Conservation (phyloP, 2,329 filamentous ascomycete species). For the Waltergamsia citrina region DNA sequence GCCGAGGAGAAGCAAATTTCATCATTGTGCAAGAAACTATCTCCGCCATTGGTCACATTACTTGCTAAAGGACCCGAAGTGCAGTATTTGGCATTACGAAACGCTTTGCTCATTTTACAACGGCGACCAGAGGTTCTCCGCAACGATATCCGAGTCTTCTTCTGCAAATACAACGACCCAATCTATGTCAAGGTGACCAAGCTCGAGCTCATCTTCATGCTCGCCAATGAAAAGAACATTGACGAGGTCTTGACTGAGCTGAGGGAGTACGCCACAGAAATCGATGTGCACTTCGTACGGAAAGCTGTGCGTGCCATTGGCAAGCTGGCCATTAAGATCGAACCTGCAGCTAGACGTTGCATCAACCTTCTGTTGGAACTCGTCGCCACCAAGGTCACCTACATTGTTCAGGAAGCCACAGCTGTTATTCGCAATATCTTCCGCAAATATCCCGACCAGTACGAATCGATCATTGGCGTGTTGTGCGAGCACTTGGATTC, state of each 20-base stretch:
- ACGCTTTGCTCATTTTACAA: conserved; percentile 89
- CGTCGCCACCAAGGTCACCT: conserved; percentile 95
- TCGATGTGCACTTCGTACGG: conserved; percentile 96
- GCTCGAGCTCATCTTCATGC: conserved; percentile 97
- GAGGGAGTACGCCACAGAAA: conserved; percentile 94
- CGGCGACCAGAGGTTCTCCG: conserved; percentile 84
- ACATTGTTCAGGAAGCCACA: conserved; percentile 97
- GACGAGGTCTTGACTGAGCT: conserved; percentile 89
- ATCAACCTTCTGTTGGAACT: conserved; percentile 89
- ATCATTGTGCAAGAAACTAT: conserved; percentile 82
- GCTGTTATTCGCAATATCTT: conserved; percentile 99
- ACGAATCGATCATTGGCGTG: conserved; percentile 93
- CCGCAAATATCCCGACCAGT: conserved; percentile 97
- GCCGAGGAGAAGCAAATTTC: conserved; percentile 82
- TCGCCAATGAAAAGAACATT: conserved; percentile 92
- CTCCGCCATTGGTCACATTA: conserved; percentile 87
- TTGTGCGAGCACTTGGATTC: conserved; percentile 95
- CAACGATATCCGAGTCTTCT: conserved; percentile 97
- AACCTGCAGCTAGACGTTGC: conserved; percentile 81
- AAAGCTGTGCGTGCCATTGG: conserved; percentile 97
- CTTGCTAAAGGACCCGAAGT: conserved; percentile 95
- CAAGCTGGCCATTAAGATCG: conserved; percentile 97
- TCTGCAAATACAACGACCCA: conserved; percentile 99
- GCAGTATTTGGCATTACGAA: conserved; percentile 91
- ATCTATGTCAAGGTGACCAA: conserved; percentile 99